Base-by-base conservation (phyloP, 352 stramenopile species). In the Elongisporangium senticosum region DNA sequence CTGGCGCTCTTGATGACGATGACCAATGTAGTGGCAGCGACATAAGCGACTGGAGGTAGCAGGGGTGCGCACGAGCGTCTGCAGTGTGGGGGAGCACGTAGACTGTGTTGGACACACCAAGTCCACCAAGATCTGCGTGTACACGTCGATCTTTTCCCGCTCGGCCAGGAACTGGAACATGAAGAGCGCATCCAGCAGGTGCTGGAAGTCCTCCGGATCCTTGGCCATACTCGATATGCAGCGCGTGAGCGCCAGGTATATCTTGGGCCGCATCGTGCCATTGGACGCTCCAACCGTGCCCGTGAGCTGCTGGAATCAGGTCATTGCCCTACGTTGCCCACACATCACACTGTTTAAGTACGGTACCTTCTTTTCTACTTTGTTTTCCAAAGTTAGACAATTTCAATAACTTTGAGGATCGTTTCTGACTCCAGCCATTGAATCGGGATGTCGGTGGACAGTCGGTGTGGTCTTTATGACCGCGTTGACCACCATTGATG, bases 31-130 rank as follows among this genome's bases (percentile, higher is more conserved):
- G n/a, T n/a, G n/a, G n/a, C n/a, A n/a, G n/a, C n/a, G n/a, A n/a
- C n/a, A n/a, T n/a, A n/a, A n/a, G n/a, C n/a, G n/a, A n/a, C n/a
- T n/a, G n/a, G n/a, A n/a, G n/a, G n/a, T n/a, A n/a, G n/a, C n/a
- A n/a, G n/a, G n/a, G n/a, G n/a, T n/a, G 8, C 86, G 81, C 59
- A 89, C 71, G 26, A 95, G 81, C 83, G 91, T 93, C 64, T 93
- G 83, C 50, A 95, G 69, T 59, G 82, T 77, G 13, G 86, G n/a
- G 86, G 26, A 90, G 63, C 49, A 93, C 81, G 62, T 89, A 95
- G 4, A 90, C 76, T 0, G 83, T 90, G 50, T 92, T 90, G 60
- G 83, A 90, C 83, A 93, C 59, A 95, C 82, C 20, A 95, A 56
- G 48, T 95, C 81, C 21, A 89, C 72, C 48, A 95, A 61, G 51